phyloP scores from a whole-genome alignment of 2,329 filamentous ascomycete species.

The Fusarium verticillioides region DNA sequence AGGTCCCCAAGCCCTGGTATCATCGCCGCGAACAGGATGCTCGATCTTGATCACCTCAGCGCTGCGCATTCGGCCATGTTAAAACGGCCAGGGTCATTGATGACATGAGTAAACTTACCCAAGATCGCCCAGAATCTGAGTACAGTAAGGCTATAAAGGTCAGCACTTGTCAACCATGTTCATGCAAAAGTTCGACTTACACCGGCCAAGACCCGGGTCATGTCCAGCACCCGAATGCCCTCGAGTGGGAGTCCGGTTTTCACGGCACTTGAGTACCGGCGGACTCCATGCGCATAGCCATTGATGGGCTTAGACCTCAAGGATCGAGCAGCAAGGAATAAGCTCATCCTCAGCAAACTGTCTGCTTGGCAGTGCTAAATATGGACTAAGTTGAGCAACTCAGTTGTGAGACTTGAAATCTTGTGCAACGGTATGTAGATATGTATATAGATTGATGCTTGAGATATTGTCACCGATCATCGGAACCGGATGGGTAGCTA shows the following conservation, averaged over 20 bases:
- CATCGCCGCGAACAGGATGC: constrained; percentile 89
- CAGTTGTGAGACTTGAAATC: not conserved
- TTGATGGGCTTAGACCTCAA: constrained; percentile 31
- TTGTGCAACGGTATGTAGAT: not conserved
- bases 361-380: not conserved
- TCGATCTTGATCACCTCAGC: constrained; percentile 98
- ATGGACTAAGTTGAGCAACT: not conserved
- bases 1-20: constrained; percentile 95
- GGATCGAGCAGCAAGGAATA: constrained; percentile 31
- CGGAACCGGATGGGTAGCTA: constrained; percentile 27
- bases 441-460: not conserved
- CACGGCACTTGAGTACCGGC: constrained; percentile 47
- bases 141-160: constrained; percentile 84
- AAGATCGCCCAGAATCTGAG: constrained; percentile 94
- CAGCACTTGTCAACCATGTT: constrained; percentile 9
- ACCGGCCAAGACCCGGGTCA: constrained; percentile 95
- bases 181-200: constrained; percentile 65
- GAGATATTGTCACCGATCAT: constrained; percentile 16
- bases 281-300: constrained; percentile 35
- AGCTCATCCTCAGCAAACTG: constrained; percentile 26
- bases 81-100: constrained; percentile 10
- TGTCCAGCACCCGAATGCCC: constrained; percentile 90
- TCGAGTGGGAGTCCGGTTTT: constrained; percentile 71
- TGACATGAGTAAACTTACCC: constrained; percentile 70
- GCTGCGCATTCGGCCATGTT: constrained; percentile 56